Base-by-base conservation (phyloP, 768 basidiomycete species). In the Lactifluus hygrophoroides region DNA sequence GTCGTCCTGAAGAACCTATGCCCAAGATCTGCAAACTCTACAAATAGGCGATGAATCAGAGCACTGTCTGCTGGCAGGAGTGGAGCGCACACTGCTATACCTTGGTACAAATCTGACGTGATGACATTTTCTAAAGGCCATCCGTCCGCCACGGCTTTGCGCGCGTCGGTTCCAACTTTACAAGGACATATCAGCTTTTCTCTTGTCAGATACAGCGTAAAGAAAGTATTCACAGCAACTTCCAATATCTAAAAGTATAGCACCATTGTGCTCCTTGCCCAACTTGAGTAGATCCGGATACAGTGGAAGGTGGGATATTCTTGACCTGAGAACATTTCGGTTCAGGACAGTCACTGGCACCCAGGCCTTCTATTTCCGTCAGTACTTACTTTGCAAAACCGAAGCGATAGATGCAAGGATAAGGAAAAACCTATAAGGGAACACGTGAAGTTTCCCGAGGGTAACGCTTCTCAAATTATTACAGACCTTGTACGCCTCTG, bases 21-120 rank as follows among this genome's bases (percentile, higher is more conserved):
- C 1, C 85, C 85, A 3, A 78, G 72, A 5, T 80, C 73, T 84
- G 83, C 86, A 60, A 82, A 81, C 8, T 71, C 84, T 85, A 54
- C 45, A 40, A 27, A 3, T 40, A 28, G 2, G 9, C 10, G 10
- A n/a, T 40, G n/a, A 59, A n/a, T n/a, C n/a, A n/a, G n/a, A n/a
- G n/a, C n/a, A n/a, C n/a, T n/a, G n/a, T n/a, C n/a, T n/a, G n/a
- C n/a, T n/a, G n/a, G n/a, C n/a, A n/a, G n/a, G n/a, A n/a, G n/a
- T n/a, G n/a, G n/a, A n/a, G n/a, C n/a, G n/a, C n/a, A 30, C n/a
- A n/a, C n/a, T n/a, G n/a, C 17, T 61, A 56, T 42, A 76, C 77
- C 75, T 56, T 64, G 65, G 17, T 65, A 60, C 23, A 77, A 48
- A 60, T 80, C 78, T 3, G 72, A 69, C 5, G 70, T 70, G 23